Conservation (phyloP, 2,329 filamentous ascomycete genomes). For the Pestalotiopsis sp. region DNA sequence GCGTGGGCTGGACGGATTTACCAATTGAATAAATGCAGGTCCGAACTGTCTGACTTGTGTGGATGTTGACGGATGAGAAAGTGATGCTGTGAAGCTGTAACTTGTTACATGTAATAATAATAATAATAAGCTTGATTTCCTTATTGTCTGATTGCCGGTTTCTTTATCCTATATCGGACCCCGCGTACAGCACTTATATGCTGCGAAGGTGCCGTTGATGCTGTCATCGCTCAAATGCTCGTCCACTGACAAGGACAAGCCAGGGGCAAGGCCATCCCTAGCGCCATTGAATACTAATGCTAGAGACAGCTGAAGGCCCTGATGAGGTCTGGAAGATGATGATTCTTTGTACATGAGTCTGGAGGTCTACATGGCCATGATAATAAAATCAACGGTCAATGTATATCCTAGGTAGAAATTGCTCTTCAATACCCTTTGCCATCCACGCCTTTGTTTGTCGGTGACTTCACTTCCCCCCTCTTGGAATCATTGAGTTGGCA, state of each 20-base stretch:
- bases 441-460: not conserved
- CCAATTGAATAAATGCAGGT: not conserved
- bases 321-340: no score
- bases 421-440: not conserved
- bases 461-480: not conserved
- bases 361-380: no score
- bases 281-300: not conserved
- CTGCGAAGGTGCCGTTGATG: not conserved
- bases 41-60: not conserved
- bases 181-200: not conserved
- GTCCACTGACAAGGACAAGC: not conserved
- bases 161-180: not conserved
- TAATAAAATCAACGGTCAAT: no score
- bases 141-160: not conserved
- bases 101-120: not conserved
- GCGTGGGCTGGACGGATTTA: not conserved
- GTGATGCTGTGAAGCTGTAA: not conserved
- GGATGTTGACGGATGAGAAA: not conserved
- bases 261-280: not conserved
- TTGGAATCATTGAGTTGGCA: not conserved
- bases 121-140: not conserved
- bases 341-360: no score
- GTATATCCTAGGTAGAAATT: not conserved
- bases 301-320: no score
- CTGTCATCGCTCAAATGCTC: not conserved